Base-by-base conservation (phyloP, 306 rosid genomes). In the Dryas octopetala region DNA sequence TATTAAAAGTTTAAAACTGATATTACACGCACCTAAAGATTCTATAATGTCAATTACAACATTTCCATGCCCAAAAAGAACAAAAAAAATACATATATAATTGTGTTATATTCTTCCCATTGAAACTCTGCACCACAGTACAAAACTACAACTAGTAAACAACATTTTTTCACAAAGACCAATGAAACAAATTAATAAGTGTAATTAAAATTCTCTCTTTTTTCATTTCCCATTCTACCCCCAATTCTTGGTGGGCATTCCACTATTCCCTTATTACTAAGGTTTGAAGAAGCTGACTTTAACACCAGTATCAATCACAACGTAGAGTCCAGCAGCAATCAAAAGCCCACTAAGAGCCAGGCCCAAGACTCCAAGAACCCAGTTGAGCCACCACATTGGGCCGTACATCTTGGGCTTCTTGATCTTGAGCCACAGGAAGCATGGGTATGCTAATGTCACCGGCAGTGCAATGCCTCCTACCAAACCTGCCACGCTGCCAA, bases 251-350 rank as follows among this genome's bases (percentile, higher is more conserved):
- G 60, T 48, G 11, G 38, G 28, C 4, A 6, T 10, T 15, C 32
- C 23, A 23, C 23, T 23, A 23, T 23, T 23, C 23, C 26, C 41
- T 62, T 14, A 7, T 71, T 86, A 89, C 50, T 89, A 65, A 74
- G 97, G 97, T 55, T 91, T 70, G 78, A 91, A 91, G 81, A 91
- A 91, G 47, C 87, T 88, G 7, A 89, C 83, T 16, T 81, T 6
- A 67, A 91, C 46, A 38, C 97, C 97, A 43, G 90, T 91, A 1
- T 88, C 83, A 72, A 91, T 66, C 32, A 91, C 80, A 70, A 91
- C 84, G 77, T 88, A 91, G 8, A 86, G 0, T 28, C 95, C 90
- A 66, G 95, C 88, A 0, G 83, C 86, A 9, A 84, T 44, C 74
- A 88, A 41, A 16, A 85, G 2, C 2, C 8, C 86, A 65, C 95